These are phyloP conservation scores for Schizothecium vesticola DNA, from an alignment of 495 filamentous ascomycete species.

Conservation along the genomic window DNA sequence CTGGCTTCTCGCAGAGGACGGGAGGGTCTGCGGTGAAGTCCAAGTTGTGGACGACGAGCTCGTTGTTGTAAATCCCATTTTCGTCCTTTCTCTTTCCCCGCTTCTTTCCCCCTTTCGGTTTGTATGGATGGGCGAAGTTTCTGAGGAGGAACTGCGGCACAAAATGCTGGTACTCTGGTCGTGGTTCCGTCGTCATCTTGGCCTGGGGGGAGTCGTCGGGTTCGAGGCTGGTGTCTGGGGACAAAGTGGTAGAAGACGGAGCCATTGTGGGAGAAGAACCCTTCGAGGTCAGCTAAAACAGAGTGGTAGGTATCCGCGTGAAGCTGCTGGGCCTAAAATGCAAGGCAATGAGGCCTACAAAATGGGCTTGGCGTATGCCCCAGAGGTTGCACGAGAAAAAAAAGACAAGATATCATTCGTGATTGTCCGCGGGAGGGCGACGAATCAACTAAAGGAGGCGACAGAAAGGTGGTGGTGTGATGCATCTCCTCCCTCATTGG, in stretches of 20 bases:
- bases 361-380: background rate
- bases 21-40: conserved; percentile 19
- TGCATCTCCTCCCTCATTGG: background rate
- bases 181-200: background rate
- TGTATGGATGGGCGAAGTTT: conserved; percentile 35
- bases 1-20: conserved; percentile 26
- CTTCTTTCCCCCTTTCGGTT: conserved; percentile 4
- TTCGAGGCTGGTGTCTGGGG: background rate
- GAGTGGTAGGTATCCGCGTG: too few species aligned
- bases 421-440: background rate
- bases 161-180: conserved; percentile 42
- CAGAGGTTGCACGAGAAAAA: background rate
- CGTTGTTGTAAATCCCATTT: conserved; percentile 19
- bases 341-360: background rate
- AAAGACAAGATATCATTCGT: background rate
- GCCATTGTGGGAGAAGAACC: background rate
- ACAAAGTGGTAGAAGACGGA: background rate
- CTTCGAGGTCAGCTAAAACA: background rate
- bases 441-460: background rate
- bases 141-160: conserved; percentile 44
- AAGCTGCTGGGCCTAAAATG: background rate
- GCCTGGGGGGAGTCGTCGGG: background rate
- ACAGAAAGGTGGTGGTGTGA: background rate
- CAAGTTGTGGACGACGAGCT: conserved; percentile 23
- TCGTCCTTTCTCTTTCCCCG: conserved; percentile 15